Base-by-base conservation (phyloP, 2,329 filamentous ascomycete species). In the Fusarium fujikuroi region DNA sequence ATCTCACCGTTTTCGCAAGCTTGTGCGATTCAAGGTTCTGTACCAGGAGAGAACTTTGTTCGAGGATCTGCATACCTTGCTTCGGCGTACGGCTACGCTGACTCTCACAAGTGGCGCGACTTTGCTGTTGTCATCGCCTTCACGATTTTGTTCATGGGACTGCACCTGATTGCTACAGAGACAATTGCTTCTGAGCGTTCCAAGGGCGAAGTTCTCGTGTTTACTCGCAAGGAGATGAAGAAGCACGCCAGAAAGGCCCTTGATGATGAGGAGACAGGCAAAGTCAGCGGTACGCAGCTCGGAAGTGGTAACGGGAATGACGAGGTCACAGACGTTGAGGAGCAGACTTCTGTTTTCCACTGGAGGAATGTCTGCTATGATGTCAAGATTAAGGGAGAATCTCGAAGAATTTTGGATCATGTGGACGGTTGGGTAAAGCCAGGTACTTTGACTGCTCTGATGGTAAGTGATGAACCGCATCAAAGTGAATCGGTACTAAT, bases 401-500 rank as follows among this genome's bases (percentile, higher is more conserved):
- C 84, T 2, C 86, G 92, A 28, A 86, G 90, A 23, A 90, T 95
- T 75, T 81, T 93, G 36, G 89, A 93, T 65, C 84, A 92, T 60
- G 90, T 93, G 16, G 90, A 92, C 75, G 92, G 92, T 11, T 93
- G 91, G 90, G 90, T 93, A 59, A 92, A 92, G 80, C 92, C 92
- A 5, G 92, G 92, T 58, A 93, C 90, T n/a, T 81, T 92, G 37
- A 93, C 91, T 32, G 91, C 91, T n/a, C 83, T 92, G 1, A 93
- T 93, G 91, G 90, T 82, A 81, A 43, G 69, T 58, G 18, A 37
- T 94, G 79, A 95, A 80, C 89, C 92, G 60, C 93, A 93, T 81
- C 94, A 92, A 1, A 93, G 34, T 95, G 95, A 75, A 92, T 36
- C 92, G 94, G 79, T 93, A 95, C 80, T 93, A 95, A 80, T 93